Evolutionary conservation across 2,329 filamentous ascomycete species (phyloP).

Genomic region (Cladosporium sp.): DNA sequence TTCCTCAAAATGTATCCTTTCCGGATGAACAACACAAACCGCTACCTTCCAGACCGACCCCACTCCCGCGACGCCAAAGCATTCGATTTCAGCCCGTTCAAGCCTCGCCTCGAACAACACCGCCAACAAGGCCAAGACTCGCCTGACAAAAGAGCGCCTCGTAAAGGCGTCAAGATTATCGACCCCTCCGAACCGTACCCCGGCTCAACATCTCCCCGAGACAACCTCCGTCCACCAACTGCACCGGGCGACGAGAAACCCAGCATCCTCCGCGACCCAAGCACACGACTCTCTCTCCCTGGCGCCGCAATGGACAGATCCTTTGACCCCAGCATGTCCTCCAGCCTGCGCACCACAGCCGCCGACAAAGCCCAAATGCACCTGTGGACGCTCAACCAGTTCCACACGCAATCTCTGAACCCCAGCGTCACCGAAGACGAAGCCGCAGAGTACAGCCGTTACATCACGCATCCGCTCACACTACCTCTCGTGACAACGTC

Average conservation of each 20-base stretch:
- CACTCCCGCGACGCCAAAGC: constrained; percentile 60
- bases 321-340: constrained; percentile 15
- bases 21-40: constrained; percentile 86
- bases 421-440: constrained; percentile 77
- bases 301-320: constrained; percentile 22
- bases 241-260: constrained; percentile 36
- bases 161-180: constrained; percentile 71
- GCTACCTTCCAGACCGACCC: constrained; percentile 75
- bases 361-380: constrained; percentile 79
- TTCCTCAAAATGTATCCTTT: constrained; percentile 91
- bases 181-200: constrained; percentile 50
- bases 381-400: constrained; percentile 85
- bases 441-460: constrained; percentile 82
- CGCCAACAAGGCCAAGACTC: constrained; percentile 55
- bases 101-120: constrained; percentile 59
- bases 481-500: constrained; percentile 75
- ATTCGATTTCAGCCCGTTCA: constrained; percentile 87
- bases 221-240: constrained; percentile 13
- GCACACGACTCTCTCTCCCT: constrained; percentile 21
- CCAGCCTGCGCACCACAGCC: constrained; percentile 40
- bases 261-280: constrained; percentile 44
- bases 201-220: background rate
- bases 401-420: constrained; percentile 82
- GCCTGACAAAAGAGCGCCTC: constrained; percentile 60
- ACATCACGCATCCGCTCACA: constrained; percentile 85